Percentiles rank a stretch among this genome's conserved stretches.
phyloP scores from a whole-genome alignment of 1,139 yeast genomes.

The Yueomyces sp. region DNA sequence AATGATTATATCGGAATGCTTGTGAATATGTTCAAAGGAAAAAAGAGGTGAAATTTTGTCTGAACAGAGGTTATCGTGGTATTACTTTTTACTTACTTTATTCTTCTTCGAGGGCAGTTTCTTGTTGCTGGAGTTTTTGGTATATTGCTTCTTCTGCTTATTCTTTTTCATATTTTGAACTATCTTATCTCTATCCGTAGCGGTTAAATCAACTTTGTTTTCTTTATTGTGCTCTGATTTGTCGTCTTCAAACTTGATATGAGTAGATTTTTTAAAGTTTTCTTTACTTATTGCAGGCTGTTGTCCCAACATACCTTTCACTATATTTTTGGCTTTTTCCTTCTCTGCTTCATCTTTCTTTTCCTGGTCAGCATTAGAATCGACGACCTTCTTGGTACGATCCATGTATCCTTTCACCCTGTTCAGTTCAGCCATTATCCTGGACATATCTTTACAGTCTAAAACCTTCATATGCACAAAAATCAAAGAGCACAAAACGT shows the following conservation, averaged over 20 bases:
- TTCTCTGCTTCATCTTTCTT: conserved; percentile 1
- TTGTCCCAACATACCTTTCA: conserved; percentile 6
- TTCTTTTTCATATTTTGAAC: neutral
- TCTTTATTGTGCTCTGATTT: neutral
- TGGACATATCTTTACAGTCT: conserved; percentile 21
- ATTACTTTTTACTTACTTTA: too few species aligned
- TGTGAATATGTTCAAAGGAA: too few species aligned
- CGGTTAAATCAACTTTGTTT: neutral
- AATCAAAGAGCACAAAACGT: conserved; percentile 20
- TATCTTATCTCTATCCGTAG: neutral
- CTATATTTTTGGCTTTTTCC: neutral
- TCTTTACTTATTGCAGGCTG: conserved; percentile 48
- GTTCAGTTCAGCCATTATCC: conserved; percentile 56
- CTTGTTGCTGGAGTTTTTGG: neutral
- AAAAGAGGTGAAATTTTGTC: too few species aligned
- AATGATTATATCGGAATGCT: too few species aligned
- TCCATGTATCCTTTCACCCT: conserved; percentile 62
- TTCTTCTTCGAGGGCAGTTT: too few species aligned
- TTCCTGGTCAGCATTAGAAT: neutral
- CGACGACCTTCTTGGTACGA: conserved; percentile 33
- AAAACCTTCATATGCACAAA: conserved; percentile 20
- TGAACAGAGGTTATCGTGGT: too few species aligned
- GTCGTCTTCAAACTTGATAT: neutral
- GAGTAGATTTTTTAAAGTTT: conserved; percentile 29
- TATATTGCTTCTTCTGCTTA: too few species aligned